These are phyloP conservation scores for Corniculantispora saksenae DNA, from an alignment of 2,329 filamentous ascomycete species.

Conservation along the genomic window DNA sequence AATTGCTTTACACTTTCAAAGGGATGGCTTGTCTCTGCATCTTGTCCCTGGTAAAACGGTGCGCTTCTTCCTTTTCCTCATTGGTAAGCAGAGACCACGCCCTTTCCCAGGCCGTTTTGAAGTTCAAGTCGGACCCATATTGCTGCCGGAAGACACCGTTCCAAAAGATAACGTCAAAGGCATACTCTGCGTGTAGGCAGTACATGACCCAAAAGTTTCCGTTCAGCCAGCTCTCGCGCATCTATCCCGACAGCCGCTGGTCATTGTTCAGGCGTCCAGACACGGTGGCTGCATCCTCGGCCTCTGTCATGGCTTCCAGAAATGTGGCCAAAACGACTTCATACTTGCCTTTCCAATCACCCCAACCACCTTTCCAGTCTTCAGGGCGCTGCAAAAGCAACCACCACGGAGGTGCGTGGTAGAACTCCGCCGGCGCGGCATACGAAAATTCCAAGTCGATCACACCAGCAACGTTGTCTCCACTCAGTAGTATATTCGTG, in stretches of 20 bases:
- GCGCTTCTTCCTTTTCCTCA: too few relatives aligned
- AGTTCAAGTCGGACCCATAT: background rate
- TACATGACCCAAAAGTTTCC: slow-evolving; percentile 10
- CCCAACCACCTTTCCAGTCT: background rate
- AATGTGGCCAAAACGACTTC: background rate
- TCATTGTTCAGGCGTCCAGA: background rate
- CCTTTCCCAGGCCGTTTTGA: background rate
- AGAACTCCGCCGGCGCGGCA: background rate
- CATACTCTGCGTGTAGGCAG: background rate
- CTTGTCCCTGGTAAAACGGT: too few relatives aligned
- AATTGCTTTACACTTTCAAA: too few relatives aligned
- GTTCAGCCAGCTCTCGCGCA: slow-evolving; percentile 1
- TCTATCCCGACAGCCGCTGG: background rate
- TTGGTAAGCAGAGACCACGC: too few relatives aligned
- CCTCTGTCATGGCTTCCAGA: background rate
- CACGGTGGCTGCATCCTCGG: background rate
- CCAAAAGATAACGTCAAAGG: slow-evolving; percentile 2
- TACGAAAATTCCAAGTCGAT: slow-evolving; percentile 6
- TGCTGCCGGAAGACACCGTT: background rate
- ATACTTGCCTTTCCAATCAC: background rate
- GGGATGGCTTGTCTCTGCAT: too few relatives aligned
- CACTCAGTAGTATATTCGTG: background rate
- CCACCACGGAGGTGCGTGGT: slow-evolving; percentile 8
- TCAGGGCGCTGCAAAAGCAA: slow-evolving; percentile 5
- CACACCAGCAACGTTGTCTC: background rate